Conservation (phyloP, 805 yeast genomes). For the Starmerella khaoyaiensis region DNA sequence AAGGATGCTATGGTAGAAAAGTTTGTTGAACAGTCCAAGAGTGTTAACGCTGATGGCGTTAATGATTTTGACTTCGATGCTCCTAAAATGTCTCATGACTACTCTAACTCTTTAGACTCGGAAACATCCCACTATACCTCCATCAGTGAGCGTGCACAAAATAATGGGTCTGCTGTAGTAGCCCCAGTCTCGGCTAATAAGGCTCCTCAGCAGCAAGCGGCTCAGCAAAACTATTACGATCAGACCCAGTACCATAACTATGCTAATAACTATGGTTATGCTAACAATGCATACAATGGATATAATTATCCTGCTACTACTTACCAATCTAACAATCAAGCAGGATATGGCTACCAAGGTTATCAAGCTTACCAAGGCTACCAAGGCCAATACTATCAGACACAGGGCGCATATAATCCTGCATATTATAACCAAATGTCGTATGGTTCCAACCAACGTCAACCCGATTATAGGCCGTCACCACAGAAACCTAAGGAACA, state of each 20-base stretch:
- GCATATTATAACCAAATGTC: neutral
- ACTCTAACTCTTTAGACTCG: conserved; percentile 11
- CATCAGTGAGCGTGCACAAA: conserved; percentile 12
- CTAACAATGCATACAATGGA: too few species aligned
- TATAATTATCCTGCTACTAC: too few species aligned
- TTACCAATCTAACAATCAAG: too few species aligned
- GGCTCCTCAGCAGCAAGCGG: conserved; percentile 3
- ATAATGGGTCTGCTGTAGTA: neutral
- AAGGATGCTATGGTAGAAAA: conserved; percentile 10
- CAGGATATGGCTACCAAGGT: too few species aligned
- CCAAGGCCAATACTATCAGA: conserved; percentile 3
- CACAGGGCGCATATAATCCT: neutral
- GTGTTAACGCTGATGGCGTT: too few species aligned
- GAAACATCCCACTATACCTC: conserved; percentile 17
- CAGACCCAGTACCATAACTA: neutral
- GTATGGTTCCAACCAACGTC: too few species aligned
- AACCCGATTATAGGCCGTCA: neutral
- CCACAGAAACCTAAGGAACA: conserved; percentile 1
- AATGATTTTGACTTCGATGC: conserved; percentile 8
- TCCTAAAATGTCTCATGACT: conserved; percentile 2
- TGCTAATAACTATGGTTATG: neutral
- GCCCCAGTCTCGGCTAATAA: neutral
- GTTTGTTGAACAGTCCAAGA: too few species aligned
- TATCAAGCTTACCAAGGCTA: neutral
- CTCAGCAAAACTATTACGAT: neutral